Evolutionary conservation across 2,329 filamentous ascomycete genomes (phyloP), one percentile per base, ranked within the genome.

Genomic region (Paramyrothecium roridum): DNA sequence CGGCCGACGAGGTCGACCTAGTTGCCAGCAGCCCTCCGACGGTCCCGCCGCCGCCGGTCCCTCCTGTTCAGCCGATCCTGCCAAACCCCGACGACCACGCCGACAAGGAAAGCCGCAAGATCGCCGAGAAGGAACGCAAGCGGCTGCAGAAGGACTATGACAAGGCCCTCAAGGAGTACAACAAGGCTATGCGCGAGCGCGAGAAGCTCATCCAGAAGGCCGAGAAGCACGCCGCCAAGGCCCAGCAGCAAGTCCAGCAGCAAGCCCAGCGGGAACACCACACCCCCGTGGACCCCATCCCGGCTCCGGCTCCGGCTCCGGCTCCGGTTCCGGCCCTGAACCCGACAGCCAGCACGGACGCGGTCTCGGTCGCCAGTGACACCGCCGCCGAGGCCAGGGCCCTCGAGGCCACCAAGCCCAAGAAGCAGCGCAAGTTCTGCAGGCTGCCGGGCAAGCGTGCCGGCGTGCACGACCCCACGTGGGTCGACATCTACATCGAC

Each of bases 401-500:
- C 40, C 52, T 56, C 33, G 57, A 64, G 45, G 54, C 65, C 17
- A 34, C 61, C 23, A 72, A 73, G 57, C 65, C 69, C 16, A 73
- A 71, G 63, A 87, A 87, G 63, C 79, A 88, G 52, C 82, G 84
- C 56, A 93, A 90, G 65, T 96, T 97, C 70, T 95, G 91, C 73
- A 85, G 86, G 62, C 73, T 93, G 3, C 91, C 89, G 0, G 72
- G 77, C 20, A 77, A 76, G 55, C 73, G 70, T 12, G 68, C 78
- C 52, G 85, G 84, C 8, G 75, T 78, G 57, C 74, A 79, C 47
- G 91, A 96, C 67, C 75, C 81, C 4, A 83, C 86, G 17, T 96
- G 93, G 92, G 76, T 92, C 1, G 80, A 87, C 48, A 82, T 96
- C 3, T 87, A 86, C 64, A 95, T 97, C 89, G 82, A 88, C 56